These are phyloP conservation scores for Chaetomiaceae sp. DNA, from an alignment of 2,329 filamentous ascomycete species.

Conservation along the genomic window DNA sequence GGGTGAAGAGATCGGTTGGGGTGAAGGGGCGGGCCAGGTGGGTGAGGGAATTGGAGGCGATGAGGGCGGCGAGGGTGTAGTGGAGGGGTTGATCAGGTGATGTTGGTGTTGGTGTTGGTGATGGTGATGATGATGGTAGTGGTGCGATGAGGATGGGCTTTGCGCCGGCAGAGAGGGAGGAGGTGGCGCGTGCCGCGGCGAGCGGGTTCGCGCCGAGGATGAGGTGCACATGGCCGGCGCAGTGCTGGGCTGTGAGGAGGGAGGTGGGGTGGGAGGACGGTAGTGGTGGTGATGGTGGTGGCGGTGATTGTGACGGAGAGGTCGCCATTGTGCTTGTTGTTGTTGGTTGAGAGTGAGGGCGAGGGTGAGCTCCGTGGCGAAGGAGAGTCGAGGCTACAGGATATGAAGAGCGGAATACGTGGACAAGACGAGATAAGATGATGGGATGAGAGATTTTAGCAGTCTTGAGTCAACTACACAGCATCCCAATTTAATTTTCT, in stretches of 20 bases:
- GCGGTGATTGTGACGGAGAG: constrained; percentile 8
- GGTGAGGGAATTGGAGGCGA: constrained; percentile 59
- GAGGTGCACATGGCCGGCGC: constrained; percentile 67
- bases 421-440: background rate
- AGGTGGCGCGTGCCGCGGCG: constrained; percentile 74
- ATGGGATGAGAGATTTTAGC: background rate
- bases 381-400: too few species aligned
- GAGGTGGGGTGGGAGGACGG: constrained; percentile 33
- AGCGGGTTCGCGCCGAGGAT: constrained; percentile 82
- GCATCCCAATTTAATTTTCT: too few species aligned
- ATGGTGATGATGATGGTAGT: background rate
- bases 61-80: constrained; percentile 52
- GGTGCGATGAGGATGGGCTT: constrained; percentile 72
- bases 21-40: constrained; percentile 63
- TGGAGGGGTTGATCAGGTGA: constrained; percentile 36
- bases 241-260: constrained; percentile 68
- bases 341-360: too few species aligned
- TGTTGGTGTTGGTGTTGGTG: background rate
- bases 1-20: constrained; percentile 62
- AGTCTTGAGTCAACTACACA: background rate
- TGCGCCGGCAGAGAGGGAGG: constrained; percentile 77
- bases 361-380: too few species aligned
- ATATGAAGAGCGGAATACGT: too few species aligned
- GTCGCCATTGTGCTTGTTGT: constrained; percentile 13
- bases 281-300: constrained; percentile 19